A percentile compares a stretch with the other conserved stretches of the same genome.
phyloP scores from a whole-genome alignment of 768 basidiomycete species.

The Russula vinacea region DNA sequence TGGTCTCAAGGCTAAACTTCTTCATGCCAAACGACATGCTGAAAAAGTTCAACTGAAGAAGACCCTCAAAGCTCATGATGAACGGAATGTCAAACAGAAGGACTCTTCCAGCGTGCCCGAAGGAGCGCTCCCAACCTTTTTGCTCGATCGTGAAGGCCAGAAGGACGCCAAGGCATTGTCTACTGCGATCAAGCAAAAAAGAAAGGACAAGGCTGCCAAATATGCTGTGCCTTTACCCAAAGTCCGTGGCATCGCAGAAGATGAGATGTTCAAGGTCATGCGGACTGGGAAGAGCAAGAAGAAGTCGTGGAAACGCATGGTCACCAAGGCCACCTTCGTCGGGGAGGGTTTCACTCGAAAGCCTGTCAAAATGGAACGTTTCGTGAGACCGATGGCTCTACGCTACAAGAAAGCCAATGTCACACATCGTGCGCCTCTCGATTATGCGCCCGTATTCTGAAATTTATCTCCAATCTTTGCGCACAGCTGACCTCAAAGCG shows the following conservation, averaged over 20 bases:
- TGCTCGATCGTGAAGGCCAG: slow-evolving; percentile 96
- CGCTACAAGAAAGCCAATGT: slow-evolving; percentile 99
- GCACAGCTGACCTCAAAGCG: slow-evolving; percentile 90
- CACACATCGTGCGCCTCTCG: slow-evolving; percentile 76
- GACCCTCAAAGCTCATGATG: slow-evolving; percentile 99
- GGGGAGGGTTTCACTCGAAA: slow-evolving; percentile 97
- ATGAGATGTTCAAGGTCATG: slow-evolving; percentile 99
- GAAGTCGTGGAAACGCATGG: slow-evolving; percentile 99
- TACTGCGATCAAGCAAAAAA: slow-evolving; percentile 94
- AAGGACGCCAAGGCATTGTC: slow-evolving; percentile 97
- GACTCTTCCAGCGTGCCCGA: slow-evolving; percentile 81
- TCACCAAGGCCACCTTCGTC: slow-evolving; percentile 98
- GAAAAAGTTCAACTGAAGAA: slow-evolving; percentile 99
- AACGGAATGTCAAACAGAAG: slow-evolving; percentile 94
- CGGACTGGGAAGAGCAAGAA: slow-evolving; percentile 95
- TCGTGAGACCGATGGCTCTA: slow-evolving; percentile 95
- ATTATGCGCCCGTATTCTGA: neutral
- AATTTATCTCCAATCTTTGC: neutral
- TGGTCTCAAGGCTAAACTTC: slow-evolving; percentile 96
- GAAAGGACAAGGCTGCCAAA: slow-evolving; percentile 98
- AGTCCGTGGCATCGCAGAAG: slow-evolving; percentile 96
- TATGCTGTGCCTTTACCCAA: slow-evolving; percentile 96
- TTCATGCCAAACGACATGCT: slow-evolving; percentile 92
- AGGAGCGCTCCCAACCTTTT: slow-evolving; percentile 89
- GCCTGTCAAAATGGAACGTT: slow-evolving; percentile 98